A percentile compares a stretch with the other conserved stretches of the same genome.
Conservation (phyloP, 2,329 filamentous ascomycete species). For the Aphanoascus verrucosus region DNA sequence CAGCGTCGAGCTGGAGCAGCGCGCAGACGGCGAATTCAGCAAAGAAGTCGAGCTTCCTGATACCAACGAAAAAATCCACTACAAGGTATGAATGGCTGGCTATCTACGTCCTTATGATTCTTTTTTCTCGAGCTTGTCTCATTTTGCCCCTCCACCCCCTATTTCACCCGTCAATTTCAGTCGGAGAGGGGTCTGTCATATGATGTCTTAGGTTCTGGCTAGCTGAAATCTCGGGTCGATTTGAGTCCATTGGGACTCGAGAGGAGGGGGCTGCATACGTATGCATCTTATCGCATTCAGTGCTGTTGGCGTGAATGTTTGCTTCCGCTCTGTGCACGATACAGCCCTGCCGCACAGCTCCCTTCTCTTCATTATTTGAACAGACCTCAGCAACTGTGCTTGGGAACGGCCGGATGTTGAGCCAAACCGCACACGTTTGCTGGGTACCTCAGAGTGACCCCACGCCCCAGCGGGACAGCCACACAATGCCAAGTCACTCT, state of each 20-base stretch:
- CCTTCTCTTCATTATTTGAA: no score
- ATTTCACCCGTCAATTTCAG: neutral
- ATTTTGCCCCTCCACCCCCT: neutral
- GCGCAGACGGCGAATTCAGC: slow-evolving; percentile 56
- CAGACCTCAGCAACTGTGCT: neutral
- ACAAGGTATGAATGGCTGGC: slow-evolving; percentile 61
- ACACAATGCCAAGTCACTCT: neutral
- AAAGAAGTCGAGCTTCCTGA: slow-evolving; percentile 68
- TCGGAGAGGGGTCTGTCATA: neutral
- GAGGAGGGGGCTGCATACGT: neutral
- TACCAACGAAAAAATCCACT: slow-evolving; percentile 63
- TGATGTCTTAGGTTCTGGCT: slow-evolving; percentile 8
- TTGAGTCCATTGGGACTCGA: neutral
- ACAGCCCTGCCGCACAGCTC: no score
- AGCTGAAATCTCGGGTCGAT: slow-evolving; percentile 2
- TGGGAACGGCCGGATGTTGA: neutral
- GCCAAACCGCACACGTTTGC: neutral
- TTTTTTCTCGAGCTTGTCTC: neutral
- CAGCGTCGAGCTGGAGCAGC: slow-evolving; percentile 70
- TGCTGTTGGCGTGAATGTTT: neutral
- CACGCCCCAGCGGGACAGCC: neutral
- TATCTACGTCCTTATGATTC: neutral
- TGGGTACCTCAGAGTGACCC: slow-evolving; percentile 6
- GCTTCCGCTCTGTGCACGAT: no score
- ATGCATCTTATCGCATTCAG: neutral